These are phyloP conservation scores for Ilyonectria mors-panacis DNA, from an alignment of 2,329 filamentous ascomycete species.

Conservation along the genomic window DNA sequence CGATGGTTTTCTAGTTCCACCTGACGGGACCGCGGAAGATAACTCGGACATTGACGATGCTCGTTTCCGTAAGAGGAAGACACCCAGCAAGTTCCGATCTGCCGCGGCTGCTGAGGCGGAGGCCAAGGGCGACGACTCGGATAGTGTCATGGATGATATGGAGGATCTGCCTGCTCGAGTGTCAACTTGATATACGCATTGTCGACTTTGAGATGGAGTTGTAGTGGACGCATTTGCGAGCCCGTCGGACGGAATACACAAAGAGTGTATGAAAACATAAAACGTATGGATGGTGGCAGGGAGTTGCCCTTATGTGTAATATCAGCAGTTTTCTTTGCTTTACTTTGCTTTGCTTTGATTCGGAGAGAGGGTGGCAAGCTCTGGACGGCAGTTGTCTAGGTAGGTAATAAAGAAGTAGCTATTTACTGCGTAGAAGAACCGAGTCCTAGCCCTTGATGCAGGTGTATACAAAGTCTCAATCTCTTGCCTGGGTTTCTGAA, in stretches of 20 bases:
- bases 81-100: conserved; percentile 49
- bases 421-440: not conserved
- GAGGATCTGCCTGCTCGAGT: conserved; percentile 58
- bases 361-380: conserved; percentile 1
- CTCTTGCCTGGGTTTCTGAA: not conserved
- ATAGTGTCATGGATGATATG: conserved; percentile 61
- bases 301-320: conserved; percentile 31
- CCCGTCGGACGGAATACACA: conserved; percentile 5
- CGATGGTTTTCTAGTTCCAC: conserved; percentile 29
- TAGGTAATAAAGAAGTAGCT: not conserved
- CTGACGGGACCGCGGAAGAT: conserved; percentile 32
- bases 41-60: conserved; percentile 48
- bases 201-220: not conserved
- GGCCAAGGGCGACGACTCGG: conserved; percentile 44
- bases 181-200: conserved; percentile 16
- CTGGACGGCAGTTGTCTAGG: conserved; percentile 10
- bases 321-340: conserved; percentile 23
- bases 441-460: not conserved
- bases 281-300: conserved; percentile 27
- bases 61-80: conserved; percentile 47
- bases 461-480: not conserved
- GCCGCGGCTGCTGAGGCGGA: conserved; percentile 27
- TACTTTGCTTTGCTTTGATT: conserved; percentile 9
- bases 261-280: conserved; percentile 17
- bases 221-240: not conserved